phyloP scores from a whole-genome alignment of 768 basidiomycete species.

The Rossbeevera mucosa region DNA sequence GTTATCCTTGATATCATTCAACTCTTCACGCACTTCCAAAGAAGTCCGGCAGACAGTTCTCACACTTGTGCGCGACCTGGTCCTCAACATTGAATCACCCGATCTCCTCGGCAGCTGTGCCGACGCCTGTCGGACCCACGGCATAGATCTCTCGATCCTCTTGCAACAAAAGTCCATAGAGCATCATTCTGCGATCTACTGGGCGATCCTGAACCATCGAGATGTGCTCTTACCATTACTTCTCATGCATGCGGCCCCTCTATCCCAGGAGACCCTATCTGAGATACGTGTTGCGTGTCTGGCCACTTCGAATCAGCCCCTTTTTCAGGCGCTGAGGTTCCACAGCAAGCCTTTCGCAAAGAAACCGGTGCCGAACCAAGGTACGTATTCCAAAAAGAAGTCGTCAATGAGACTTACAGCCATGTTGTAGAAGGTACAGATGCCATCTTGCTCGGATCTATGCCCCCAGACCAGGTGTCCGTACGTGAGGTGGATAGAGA shows the following conservation, averaged over 20 bases:
- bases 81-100: slow-evolving; percentile 25
- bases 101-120: slow-evolving; percentile 39
- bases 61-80: slow-evolving; percentile 53
- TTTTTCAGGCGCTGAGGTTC: slow-evolving; percentile 25
- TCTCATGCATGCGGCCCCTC: slow-evolving; percentile 47
- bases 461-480: slow-evolving; percentile 51
- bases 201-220: slow-evolving; percentile 61
- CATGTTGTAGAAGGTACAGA: slow-evolving; percentile 38
- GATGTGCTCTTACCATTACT: slow-evolving; percentile 44
- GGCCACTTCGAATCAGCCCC: slow-evolving; percentile 17
- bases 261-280: slow-evolving; percentile 40
- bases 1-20: slow-evolving; percentile 17
- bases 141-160: slow-evolving; percentile 47
- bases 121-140: slow-evolving; percentile 50
- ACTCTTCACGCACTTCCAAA: slow-evolving; percentile 29
- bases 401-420: not conserved
- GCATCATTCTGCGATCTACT: slow-evolving; percentile 62
- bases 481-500: slow-evolving; percentile 49
- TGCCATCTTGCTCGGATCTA: slow-evolving; percentile 38
- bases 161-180: slow-evolving; percentile 65
- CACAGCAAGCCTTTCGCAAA: slow-evolving; percentile 10
- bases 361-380: slow-evolving; percentile 5
- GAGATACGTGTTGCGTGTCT: slow-evolving; percentile 69
- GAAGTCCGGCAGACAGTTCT: slow-evolving; percentile 53
- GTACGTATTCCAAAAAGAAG: slow-evolving; percentile 2